Conservation (phyloP, 768 basidiomycete genomes). For the Lactarius trivialis region DNA sequence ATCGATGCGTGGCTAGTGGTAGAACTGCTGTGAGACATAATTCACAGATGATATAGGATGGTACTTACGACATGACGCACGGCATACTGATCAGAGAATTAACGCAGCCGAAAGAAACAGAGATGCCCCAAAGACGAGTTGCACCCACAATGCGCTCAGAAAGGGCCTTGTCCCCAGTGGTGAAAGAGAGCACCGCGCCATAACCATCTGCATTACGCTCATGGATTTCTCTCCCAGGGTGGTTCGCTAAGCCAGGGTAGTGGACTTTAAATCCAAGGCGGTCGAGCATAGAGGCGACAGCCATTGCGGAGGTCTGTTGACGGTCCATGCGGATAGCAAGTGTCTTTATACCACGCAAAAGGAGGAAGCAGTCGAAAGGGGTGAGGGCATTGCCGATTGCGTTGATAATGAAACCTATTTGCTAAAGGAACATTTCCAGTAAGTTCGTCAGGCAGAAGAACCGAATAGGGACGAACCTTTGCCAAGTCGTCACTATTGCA, state of each 20-base stretch:
- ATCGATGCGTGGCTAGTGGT: conserved; percentile 86
- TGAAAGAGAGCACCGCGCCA: conserved; percentile 92
- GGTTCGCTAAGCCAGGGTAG: conserved; percentile 82
- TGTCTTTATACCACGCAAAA: conserved; percentile 93
- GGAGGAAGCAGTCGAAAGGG: conserved; percentile 94
- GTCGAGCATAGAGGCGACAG: conserved; percentile 82
- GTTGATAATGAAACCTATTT: conserved; percentile 89
- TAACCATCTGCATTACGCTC: conserved; percentile 84
- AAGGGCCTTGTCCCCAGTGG: conserved; percentile 83
- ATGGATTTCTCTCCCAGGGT: conserved; percentile 85
- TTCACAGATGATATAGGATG: not conserved
- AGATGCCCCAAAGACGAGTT: conserved; percentile 93
- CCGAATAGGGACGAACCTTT: conserved; percentile 45
- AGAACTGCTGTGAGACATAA: conserved; percentile 6
- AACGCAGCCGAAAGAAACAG: conserved; percentile 96
- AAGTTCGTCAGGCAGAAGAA: conserved; percentile 9
- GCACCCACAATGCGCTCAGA: conserved; percentile 92
- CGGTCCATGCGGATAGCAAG: conserved; percentile 94
- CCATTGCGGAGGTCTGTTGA: conserved; percentile 75
- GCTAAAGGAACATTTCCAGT: conserved; percentile 37
- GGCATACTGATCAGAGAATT: conserved; percentile 99
- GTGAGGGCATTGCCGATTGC: conserved; percentile 89
- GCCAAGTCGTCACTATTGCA: conserved; percentile 89
- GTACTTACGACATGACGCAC: conserved; percentile 95
- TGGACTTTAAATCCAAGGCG: conserved; percentile 82